Evolutionary conservation across 2,329 filamentous ascomycete genomes (phyloP).

Genomic region (Didymella segeticola): DNA sequence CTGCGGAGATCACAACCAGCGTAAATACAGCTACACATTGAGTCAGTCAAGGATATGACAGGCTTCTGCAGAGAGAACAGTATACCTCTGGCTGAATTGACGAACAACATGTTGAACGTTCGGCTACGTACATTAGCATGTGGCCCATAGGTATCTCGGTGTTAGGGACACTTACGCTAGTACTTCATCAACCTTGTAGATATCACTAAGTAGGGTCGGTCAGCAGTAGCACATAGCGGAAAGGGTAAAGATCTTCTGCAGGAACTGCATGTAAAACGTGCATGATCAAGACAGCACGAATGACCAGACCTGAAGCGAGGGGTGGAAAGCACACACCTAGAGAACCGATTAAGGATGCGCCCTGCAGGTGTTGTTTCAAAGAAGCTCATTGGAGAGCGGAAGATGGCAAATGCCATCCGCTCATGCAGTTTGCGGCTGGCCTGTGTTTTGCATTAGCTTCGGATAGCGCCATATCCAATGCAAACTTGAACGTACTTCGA

Average conservation of each 20-base stretch:
- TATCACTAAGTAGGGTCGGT: constrained; percentile 60
- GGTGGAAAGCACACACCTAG: constrained; percentile 67
- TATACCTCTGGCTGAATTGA: constrained; percentile 58
- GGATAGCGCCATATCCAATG: constrained; percentile 18
- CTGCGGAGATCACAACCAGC: constrained; percentile 79
- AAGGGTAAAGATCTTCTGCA: neutral
- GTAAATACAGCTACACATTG: constrained; percentile 69
- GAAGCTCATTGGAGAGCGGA: constrained; percentile 97
- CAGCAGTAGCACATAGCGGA: constrained; percentile 3
- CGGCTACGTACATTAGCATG: constrained; percentile 55
- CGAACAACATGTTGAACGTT: constrained; percentile 89
- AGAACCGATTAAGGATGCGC: constrained; percentile 96
- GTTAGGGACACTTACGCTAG: constrained; percentile 65
- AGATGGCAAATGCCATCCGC: constrained; percentile 95
- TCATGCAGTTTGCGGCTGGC: constrained; percentile 96
- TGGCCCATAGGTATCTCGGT: neutral
- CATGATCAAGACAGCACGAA: neutral
- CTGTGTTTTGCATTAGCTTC: constrained; percentile 52
- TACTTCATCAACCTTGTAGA: constrained; percentile 87
- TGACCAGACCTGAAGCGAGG: neutral
- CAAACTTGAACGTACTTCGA: constrained; percentile 71
- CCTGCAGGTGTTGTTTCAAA: constrained; percentile 97
- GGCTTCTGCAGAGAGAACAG: constrained; percentile 18
- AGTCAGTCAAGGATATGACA: constrained; percentile 33
- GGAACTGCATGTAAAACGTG: neutral